These are phyloP conservation scores for Alternaria consortialis DNA, from an alignment of 2,329 filamentous ascomycete species.

Conservation along the genomic window DNA sequence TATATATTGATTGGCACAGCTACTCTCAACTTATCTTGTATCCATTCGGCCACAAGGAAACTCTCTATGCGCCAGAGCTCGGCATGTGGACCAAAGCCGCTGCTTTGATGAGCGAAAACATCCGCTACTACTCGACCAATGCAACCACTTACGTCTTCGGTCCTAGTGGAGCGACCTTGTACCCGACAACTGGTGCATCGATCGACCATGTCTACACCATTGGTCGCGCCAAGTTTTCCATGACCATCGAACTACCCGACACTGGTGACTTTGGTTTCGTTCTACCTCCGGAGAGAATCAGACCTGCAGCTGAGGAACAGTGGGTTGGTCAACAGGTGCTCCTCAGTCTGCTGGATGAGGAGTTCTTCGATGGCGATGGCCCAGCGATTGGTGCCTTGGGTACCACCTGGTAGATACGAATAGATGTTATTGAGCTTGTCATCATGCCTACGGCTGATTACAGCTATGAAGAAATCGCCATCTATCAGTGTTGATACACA, in stretches of 20 bases:
- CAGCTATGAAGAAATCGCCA: neutral
- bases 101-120: conserved; percentile 57
- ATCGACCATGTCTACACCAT: conserved; percentile 55
- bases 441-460: neutral
- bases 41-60: conserved; percentile 67
- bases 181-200: conserved; percentile 59
- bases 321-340: conserved; percentile 52
- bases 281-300: conserved; percentile 59
- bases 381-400: conserved; percentile 17
- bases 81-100: conserved; percentile 61
- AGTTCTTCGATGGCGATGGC: conserved; percentile 40
- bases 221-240: conserved; percentile 54
- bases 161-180: conserved; percentile 67
- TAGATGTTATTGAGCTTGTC: neutral
- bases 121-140: conserved; percentile 54
- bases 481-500: neutral
- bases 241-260: conserved; percentile 60
- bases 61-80: conserved; percentile 57
- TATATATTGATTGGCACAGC: conserved; percentile 71
- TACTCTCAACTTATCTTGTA: conserved; percentile 68
- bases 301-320: conserved; percentile 56
- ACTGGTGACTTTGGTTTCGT: conserved; percentile 59
- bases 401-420: neutral
- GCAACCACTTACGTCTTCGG: conserved; percentile 53
- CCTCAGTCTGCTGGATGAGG: conserved; percentile 36